Base-by-base conservation (phyloP, 176 grass and related monocot genomes). In the Melocanna baccifera region DNA sequence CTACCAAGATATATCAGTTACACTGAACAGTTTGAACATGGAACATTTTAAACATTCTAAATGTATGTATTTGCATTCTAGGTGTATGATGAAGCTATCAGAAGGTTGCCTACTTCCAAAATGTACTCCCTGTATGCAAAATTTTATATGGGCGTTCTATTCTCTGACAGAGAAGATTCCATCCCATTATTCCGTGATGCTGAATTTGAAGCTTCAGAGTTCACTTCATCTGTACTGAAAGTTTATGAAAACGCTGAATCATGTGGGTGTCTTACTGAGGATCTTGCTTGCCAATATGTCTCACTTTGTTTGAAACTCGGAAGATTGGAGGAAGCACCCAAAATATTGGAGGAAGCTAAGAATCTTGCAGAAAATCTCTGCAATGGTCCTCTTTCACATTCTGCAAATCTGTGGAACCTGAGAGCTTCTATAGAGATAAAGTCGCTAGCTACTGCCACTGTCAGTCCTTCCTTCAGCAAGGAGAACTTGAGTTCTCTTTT, bases 41-140 rank as follows among this genome's bases (percentile, higher is more conserved):
- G 1, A 55, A 15, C 30, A 77, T 78, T 71, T 5, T 71, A 20
- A 36, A 32, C 9, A 62, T 56, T 81, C 43, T 61, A 18, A 66
- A 66, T 61, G 48, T 22, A 25, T 42, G 14, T 42, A 6, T 85
- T 22, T 85, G 57, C 14, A 74, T 83, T 87, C 8, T 69, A 99
- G 93, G 89, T 99, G 25, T 96, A 91, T 30, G 93, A 91, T 82
- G 96, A 99, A 87, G 96, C 93, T 85, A 25, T 92, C 62, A 90
- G 89, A 89, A 83, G 56, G 15, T 85, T 96, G 55, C 86, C 85
- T 62, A 99, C 93, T 55, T 83, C 79, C 73, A 91, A 87, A 92
- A 99, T 99, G 96, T 96, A 87, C 72, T 92, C 89, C 29, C 71
- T 99, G 52, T 99, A 94, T 80, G 87, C 89, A 74, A 88, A 96